A percentile compares a stretch with the other conserved stretches of the same genome.
phyloP scores from a whole-genome alignment of 495 filamentous ascomycete genomes.

The Podospora pseudopauciseta region DNA sequence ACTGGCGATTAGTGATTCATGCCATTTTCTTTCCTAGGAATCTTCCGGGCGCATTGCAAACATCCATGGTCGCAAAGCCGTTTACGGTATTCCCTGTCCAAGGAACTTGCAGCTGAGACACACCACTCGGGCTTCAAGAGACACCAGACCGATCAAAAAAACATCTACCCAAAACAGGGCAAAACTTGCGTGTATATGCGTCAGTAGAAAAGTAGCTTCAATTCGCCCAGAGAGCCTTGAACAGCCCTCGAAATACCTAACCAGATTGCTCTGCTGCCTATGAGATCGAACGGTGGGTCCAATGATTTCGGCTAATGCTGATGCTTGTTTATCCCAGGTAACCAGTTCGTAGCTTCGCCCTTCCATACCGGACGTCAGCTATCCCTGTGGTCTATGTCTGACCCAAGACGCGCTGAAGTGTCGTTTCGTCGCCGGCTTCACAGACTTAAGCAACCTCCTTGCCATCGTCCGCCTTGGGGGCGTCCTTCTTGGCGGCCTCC shows the following conservation, averaged over 20 bases:
- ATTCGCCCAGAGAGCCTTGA: neutral
- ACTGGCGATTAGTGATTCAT: neutral
- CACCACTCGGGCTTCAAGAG: neutral
- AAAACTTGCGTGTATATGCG: neutral
- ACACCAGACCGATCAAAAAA: neutral
- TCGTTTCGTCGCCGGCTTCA: neutral
- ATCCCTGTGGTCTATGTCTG: neutral
- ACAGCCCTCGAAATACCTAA: neutral
- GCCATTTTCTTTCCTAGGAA: neutral
- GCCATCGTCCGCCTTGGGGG: slow-evolving; percentile 4
- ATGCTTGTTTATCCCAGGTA: neutral
- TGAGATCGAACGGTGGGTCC: neutral
- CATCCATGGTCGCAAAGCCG: neutral
- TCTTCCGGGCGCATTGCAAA: too few relatives aligned
- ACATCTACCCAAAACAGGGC: neutral
- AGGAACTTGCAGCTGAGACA: neutral
- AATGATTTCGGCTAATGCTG: neutral
- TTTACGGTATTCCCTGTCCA: neutral
- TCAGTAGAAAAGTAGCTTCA: neutral
- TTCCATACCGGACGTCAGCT: neutral
- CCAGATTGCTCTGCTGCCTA: slow-evolving; percentile 5
- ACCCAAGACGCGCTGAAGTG: neutral
- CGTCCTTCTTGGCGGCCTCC: slow-evolving; percentile 40
- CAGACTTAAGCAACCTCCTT: slow-evolving; percentile 22
- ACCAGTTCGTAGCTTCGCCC: neutral